A percentile compares a stretch with the other conserved stretches of the same genome.
phyloP scores from a whole-genome alignment of 2,329 filamentous ascomycete species.

The Curvularia lunata region DNA sequence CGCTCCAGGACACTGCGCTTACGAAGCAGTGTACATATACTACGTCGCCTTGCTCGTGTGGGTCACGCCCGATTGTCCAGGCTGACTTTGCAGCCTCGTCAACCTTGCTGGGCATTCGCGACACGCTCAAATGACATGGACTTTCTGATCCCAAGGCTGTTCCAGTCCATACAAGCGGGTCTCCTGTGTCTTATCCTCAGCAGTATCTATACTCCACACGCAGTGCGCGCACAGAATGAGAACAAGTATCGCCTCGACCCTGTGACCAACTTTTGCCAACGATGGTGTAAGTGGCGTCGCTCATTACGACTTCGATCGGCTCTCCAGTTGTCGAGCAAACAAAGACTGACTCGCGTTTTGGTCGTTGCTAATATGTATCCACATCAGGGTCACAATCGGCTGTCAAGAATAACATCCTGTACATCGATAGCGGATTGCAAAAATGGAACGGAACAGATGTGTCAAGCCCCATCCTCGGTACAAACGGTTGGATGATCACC shows the following conservation, averaged over 20 bases:
- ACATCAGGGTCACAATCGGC: background rate
- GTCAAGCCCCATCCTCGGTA: background rate
- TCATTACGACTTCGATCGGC: background rate
- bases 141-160: background rate
- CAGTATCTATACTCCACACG: background rate
- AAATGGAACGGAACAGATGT: background rate
- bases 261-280: background rate
- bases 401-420: background rate
- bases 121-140: background rate
- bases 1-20: background rate
- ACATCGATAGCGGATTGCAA: slow-evolving; percentile 2
- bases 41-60: background rate
- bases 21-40: slow-evolving; percentile 1
- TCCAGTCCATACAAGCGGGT: background rate
- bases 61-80: background rate
- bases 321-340: no score
- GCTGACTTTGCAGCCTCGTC: background rate
- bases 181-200: background rate
- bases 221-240: background rate
- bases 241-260: background rate
- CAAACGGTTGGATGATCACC: background rate
- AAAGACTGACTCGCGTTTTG: background rate
- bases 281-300: background rate
- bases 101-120: background rate
- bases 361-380: background rate